A percentile compares a stretch with the other conserved stretches of the same genome.
phyloP scores from a whole-genome alignment of 73 alveolate genomes.

The Effrenium voratum region DNA sequence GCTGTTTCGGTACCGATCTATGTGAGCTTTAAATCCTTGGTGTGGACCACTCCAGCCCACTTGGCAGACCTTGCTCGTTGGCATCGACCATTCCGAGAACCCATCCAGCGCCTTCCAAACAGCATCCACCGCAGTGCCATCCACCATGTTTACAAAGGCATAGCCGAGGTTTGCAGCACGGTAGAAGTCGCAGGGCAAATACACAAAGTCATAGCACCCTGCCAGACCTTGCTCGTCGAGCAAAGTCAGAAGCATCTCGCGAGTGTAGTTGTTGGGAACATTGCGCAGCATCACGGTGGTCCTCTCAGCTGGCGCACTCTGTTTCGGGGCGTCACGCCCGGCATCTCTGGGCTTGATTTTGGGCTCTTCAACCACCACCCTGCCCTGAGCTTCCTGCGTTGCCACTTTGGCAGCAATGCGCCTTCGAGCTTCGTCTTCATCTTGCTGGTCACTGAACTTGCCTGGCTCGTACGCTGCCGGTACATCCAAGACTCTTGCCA shows the following conservation, averaged over 20 bases:
- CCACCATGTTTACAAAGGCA: slow-evolving; percentile 65
- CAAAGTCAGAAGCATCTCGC: slow-evolving; percentile 96
- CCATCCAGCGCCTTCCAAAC: slow-evolving; percentile 30
- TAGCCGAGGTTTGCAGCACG: slow-evolving; percentile 62
- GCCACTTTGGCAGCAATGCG: too few relatives aligned
- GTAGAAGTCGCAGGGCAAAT: slow-evolving; percentile 61
- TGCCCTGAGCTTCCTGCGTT: too few relatives aligned
- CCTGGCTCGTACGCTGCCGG: too few relatives aligned
- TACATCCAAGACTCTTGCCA: too few relatives aligned
- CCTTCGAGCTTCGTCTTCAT: too few relatives aligned
- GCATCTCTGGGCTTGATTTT: too few relatives aligned
- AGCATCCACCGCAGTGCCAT: background rate
- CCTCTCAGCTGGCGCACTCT: too few relatives aligned
- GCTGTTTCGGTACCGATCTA: slow-evolving; percentile 52
- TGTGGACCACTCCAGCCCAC: slow-evolving; percentile 68
- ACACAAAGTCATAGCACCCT: slow-evolving; percentile 65
- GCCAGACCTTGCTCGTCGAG: slow-evolving; percentile 29
- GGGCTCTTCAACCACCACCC: too few relatives aligned
- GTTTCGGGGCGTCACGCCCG: too few relatives aligned
- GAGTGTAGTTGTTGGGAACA: slow-evolving; percentile 98
- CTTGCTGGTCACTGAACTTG: too few relatives aligned
- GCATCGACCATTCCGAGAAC: slow-evolving; percentile 26
- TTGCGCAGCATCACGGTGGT: slow-evolving; percentile 99
- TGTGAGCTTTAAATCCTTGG: slow-evolving; percentile 40
- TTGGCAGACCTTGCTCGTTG: slow-evolving; percentile 35